Evolutionary conservation across 1,139 yeast genomes (phyloP), one percentile per base, ranked within the genome.

Genomic region (Debaryomyces nepalensis): DNA sequence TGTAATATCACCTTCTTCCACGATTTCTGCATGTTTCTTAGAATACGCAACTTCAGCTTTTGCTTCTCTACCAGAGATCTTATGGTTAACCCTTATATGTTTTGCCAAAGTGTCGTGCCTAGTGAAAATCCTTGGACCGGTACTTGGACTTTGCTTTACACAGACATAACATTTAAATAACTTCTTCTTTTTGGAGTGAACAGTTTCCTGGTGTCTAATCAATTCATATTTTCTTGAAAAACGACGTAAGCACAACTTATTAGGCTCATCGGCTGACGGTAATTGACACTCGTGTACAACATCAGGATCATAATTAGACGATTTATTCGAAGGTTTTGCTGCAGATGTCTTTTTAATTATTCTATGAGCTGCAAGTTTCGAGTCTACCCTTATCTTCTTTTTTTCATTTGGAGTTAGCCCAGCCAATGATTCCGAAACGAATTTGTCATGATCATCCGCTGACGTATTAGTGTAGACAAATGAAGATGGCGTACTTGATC

Each of bases 161-260:
- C 99, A 93, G 32, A 86, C 83, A 57, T 83, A 84, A 64, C 99
- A 93, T 58, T 87, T 84, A 71, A 84, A 93, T 40, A 87, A 80
- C 57, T 87, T 87, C 64, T 93, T 86, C 64, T 85, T 87, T 42
- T 87, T 76, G 2, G 97, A 93, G 63, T 93, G 99, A 42, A 93
- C 93, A 0, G 98, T 91, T 60, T 93, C 97, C 66, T 91, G 97
- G 64, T 93, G 98, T 55, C 99, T 80, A 22, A 91, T 86, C 57
- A 93, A 75, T 68, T 93, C 99, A 58, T 93, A 93, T 23, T 97
- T 95, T 54, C 99, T 78, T 12, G 97, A 89, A 61, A 93, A 93
- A 49, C 86, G 79, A 55, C 95, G 87, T 51, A 81, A 70, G 62
- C 98, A 91, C 40, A 81, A 75, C 51, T 76, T 73, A 36, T 84